Conservation (phyloP, 306 rosid species). For the Pyrus betulifolia region DNA sequence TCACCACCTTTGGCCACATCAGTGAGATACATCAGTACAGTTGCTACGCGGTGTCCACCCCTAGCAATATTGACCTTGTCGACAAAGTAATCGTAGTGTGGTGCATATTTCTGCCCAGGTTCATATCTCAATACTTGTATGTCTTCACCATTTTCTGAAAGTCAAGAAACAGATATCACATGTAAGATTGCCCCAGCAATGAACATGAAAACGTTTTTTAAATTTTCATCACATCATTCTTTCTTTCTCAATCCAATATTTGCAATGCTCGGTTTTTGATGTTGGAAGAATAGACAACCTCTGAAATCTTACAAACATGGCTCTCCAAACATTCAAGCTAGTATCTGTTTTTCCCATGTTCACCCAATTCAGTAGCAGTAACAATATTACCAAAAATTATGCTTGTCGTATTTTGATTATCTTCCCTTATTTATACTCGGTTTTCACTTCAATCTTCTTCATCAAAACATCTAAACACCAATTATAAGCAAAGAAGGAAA, state of each 20-base stretch:
- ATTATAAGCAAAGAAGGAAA: background rate
- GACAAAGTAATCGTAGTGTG: conserved; percentile 77
- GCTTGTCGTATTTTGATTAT: background rate
- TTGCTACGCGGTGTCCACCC: conserved; percentile 88
- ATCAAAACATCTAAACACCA: background rate
- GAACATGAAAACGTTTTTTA: background rate
- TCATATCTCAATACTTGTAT: conserved; percentile 96
- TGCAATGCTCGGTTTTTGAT: too few relatives aligned
- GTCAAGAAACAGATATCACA: conserved; percentile 14
- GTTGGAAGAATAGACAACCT: background rate
- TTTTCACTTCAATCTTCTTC: background rate
- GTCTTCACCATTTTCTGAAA: conserved; percentile 96
- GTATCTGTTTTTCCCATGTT: background rate
- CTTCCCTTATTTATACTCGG: background rate
- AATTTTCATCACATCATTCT: background rate
- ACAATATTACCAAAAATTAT: background rate
- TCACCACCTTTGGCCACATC: conserved; percentile 87
- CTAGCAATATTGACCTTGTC: conserved; percentile 86
- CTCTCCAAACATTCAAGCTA: background rate
- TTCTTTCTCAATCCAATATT: background rate
- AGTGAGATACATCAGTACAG: conserved; percentile 92
- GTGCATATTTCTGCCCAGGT: conserved; percentile 93
- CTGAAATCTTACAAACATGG: background rate
- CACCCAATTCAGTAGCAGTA: background rate
- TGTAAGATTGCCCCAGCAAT: background rate